Base-by-base conservation (phyloP, 2,329 filamentous ascomycete genomes). In the Dothideomycetes sp. region DNA sequence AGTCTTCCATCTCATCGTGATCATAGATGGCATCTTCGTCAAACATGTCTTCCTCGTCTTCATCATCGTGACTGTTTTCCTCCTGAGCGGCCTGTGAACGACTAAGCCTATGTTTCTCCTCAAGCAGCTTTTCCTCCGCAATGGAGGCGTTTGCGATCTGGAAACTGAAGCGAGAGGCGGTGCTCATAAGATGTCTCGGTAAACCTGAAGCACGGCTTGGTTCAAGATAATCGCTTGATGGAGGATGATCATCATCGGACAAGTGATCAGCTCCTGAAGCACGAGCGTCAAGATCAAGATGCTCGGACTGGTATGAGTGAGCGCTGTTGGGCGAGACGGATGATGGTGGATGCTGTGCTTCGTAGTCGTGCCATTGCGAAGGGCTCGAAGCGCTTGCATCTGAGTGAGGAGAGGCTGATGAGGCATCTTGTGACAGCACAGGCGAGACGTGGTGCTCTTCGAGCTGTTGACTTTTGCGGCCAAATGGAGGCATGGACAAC, bases 91-190 rank as follows among this genome's bases (percentile, higher is more conserved):
- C 11, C 12, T 33, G 22, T 5, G 80, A 78, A 18, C 20, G 78
- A 64, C 46, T 80, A 49, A 82, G 73, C 12, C 60, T 80, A 56
- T 86, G 82, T 33, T 78, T 73, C 50, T 85, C 84, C 57, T 86
- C 84, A 28, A 87, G 64, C 25, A 82, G 57, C 57, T 78, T 81
- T 58, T 81, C 77, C 52, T 81, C 74, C 0, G 67, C 65, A 4
- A 70, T 67, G 4, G 74, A 77, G 11, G 81, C 81, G 4, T 80
- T 80, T 12, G 79, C 74, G 69, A 87, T 84, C 53, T 88, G 83
- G 53, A 89, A 89, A 52, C 83, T 88, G 55, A 89, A 88, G 11
- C 84, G 70, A 0, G 82, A 86, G 0, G 83, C 84, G 9, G 80
- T 84, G 56, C 82, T 87, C 3, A 59, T 62, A 32, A 67, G 56